A percentile compares a stretch with the other conserved stretches of the same genome.
These are phyloP conservation scores for Phytophthora ohioensis DNA, from an alignment of 352 stramenopile species.

Conservation along the genomic window DNA sequence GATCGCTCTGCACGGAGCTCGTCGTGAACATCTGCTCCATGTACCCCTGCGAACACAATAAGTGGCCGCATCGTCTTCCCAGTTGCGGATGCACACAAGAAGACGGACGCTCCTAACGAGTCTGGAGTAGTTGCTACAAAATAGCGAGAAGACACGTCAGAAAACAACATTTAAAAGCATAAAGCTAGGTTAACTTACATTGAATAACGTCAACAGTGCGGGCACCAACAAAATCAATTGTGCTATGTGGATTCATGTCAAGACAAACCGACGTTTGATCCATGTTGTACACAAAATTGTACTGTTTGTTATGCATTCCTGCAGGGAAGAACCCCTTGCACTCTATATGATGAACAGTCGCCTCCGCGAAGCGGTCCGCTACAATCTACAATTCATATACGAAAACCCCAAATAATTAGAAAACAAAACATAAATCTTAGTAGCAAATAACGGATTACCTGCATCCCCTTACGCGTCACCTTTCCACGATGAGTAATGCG, in stretches of 20 bases:
- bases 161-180: conserved; percentile 4
- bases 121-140: conserved; percentile 7
- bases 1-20: background rate
- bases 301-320: background rate
- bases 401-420: background rate
- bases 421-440: background rate
- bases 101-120: conserved; percentile 19
- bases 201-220: conserved; percentile 23
- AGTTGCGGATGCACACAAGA: conserved; percentile 11
- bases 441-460: background rate
- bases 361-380: conserved; percentile 17
- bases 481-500: conserved; percentile 8
- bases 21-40: conserved; percentile 7
- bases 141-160: background rate
- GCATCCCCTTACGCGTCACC: background rate
- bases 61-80: conserved; percentile 2
- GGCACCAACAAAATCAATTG: background rate
- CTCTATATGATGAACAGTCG: conserved; percentile 17
- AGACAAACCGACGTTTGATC: conserved; percentile 26
- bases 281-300: conserved; percentile 16
- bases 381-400: background rate
- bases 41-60: conserved; percentile 12
- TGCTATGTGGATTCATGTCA: conserved; percentile 29
- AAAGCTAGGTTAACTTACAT: conserved; percentile 12
- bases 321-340: conserved; percentile 6